Base-by-base conservation (phyloP, 768 basidiomycete genomes). In the Amanita thiersii region DNA sequence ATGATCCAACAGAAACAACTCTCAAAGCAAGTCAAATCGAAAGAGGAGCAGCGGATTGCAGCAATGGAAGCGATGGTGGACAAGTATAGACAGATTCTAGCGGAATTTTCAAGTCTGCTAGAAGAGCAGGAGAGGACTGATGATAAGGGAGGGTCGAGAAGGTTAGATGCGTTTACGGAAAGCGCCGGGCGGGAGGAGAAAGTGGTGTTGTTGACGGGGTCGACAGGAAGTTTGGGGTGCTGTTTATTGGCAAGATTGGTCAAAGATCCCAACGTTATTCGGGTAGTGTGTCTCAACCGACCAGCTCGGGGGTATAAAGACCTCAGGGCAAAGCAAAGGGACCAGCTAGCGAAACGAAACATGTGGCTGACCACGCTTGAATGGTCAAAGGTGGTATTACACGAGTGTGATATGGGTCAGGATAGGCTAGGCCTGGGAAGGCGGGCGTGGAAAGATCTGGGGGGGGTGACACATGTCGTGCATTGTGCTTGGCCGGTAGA, bases 401-500 rank as follows among this genome's bases (percentile, higher is more conserved):
- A 52, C 40, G 57, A 55, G 25, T 52, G 53, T 14, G 57, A 64
- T 9, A 40, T 59, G 5, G 55, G 54, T 23, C 47, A 51, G 40
- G 30, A 35, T 19, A 50, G 57, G 38, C 54, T 63, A 20, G 55
- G 54, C 10, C 53, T 63, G 14, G 45, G 38, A 10, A 50, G 24
- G 45, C 50, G 5, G 57, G 56, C 38, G 45, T 48, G 12, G 50
- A 59, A 47, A 58, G 59, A 59, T 55, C 46, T 62, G 5, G 47
- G 53, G 12, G 31, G 41, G 5, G 53, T 54, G 9, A 63, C 58
- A 1, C 57, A 63, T 34, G 55, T 64, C 47, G 55, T 56, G 41
- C 47, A 64, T 33, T 60, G 58, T 14, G 69, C 69, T 4, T 72
- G 70, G 70, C 64, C 62, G 1, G 61, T 72, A 34, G 62, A 73